Conservation (phyloP, 192 early-diverging fungal species). For the Umbelopsis isabellina region DNA sequence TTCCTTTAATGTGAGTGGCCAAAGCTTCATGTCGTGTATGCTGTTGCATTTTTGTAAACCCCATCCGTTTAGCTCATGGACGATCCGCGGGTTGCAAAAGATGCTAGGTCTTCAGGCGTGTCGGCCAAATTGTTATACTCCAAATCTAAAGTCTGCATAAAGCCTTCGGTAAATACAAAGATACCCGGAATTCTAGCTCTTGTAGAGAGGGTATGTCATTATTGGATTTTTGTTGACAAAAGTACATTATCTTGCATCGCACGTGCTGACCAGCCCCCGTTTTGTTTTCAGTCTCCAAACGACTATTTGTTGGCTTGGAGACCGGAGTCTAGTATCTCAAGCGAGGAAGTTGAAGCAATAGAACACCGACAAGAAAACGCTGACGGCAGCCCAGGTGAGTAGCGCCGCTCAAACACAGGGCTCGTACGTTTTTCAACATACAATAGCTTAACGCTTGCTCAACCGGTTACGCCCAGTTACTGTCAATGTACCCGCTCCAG, state of each 20-base stretch:
- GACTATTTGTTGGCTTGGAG: conserved; percentile 74
- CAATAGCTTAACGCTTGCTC: no score
- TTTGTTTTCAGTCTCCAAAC: conserved; percentile 24
- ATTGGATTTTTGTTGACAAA: background rate
- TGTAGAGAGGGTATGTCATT: conserved; percentile 54
- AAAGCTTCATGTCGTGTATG: background rate
- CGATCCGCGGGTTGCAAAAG: background rate
- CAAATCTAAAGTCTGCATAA: conserved; percentile 74
- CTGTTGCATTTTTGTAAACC: background rate
- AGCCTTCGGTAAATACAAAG: conserved; percentile 60
- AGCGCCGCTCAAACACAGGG: background rate
- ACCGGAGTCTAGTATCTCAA: conserved; percentile 64
- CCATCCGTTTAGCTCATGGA: background rate
- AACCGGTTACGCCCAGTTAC: background rate
- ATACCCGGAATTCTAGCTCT: conserved; percentile 72
- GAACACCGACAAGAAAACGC: conserved; percentile 62
- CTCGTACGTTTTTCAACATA: no score
- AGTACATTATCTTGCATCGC: background rate
- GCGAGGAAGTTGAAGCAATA: conserved; percentile 62
- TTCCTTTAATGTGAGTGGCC: background rate
- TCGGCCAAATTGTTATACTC: conserved; percentile 58
- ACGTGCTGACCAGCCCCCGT: background rate
- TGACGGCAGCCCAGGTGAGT: conserved; percentile 36
- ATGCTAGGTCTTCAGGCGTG: background rate
- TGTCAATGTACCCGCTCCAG: conserved; percentile 21